phyloP scores from a whole-genome alignment of 2,329 filamentous ascomycete genomes.

The Phyllosticta ampelicida region DNA sequence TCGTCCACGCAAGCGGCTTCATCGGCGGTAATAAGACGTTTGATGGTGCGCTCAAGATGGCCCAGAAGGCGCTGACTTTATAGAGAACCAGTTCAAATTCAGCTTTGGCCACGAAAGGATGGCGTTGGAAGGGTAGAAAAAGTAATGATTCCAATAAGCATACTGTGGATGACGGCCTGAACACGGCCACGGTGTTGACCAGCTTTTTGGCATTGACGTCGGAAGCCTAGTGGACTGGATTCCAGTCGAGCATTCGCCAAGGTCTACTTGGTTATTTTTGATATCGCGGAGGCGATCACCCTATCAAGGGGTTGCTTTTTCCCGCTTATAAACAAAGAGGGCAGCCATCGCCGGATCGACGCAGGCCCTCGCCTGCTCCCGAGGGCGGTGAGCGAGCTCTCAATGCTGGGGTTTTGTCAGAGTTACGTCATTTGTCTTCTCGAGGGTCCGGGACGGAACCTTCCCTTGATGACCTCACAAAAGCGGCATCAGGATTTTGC shows the following conservation, averaged over 20 bases:
- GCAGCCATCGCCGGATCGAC: neutral
- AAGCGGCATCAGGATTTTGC: neutral
- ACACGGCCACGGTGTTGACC: neutral
- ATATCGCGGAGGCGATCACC: neutral
- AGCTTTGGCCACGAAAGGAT: neutral
- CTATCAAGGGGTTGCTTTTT: neutral
- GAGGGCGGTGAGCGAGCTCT: neutral
- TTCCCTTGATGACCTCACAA: neutral
- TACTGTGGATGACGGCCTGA: neutral
- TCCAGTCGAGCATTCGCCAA: neutral
- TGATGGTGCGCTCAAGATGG: conserved; percentile 80
- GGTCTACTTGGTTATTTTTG: neutral
- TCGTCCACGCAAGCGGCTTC: conserved; percentile 90
- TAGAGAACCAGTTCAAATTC: neutral
- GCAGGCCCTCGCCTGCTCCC: neutral
- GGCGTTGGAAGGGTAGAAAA: neutral
- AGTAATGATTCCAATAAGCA: neutral
- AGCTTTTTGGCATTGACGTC: neutral
- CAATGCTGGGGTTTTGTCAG: neutral
- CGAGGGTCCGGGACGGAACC: neutral
- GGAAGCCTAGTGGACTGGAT: neutral
- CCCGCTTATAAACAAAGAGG: neutral
- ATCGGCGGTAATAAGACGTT: conserved; percentile 92
- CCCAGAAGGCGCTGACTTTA: conserved; percentile 49
- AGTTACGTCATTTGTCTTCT: neutral